Base-by-base conservation (phyloP, 225 moss, liverwort and hornwort species). In the Marchantia paleacea region DNA sequence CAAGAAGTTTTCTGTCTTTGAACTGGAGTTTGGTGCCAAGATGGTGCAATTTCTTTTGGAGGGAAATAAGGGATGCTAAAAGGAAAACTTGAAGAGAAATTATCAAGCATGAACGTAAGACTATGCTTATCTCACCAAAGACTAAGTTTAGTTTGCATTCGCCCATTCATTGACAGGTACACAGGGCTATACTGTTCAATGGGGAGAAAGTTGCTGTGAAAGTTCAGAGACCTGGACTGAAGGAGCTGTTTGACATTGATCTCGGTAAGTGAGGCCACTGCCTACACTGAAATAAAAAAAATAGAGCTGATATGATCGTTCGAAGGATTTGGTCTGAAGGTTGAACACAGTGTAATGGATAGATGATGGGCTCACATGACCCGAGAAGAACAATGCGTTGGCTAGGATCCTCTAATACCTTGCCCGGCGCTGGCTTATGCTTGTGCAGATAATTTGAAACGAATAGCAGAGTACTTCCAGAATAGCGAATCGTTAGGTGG, bases 151-250 rank as follows among this genome's bases (percentile, higher is more conserved):
- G 39, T 39, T 2, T 5, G 39, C 39, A 39, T 39, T 39, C 39
- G 39, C 39, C 39, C 74, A 6, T 28, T 25, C 39, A 12, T 0
- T 16, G 6, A 78, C 90, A 99, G 97, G 97, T 99, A 25, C 97
- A 99, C 76, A 90, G 97, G 86, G 97, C 97, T 78, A 85, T 95
- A 71, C 76, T 99, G 48, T 91, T 80, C 24, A 92, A 95, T 84
- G 95, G 97, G 50, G 97, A 99, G 84, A 89, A 88, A 86, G 95
- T 99, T 76, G 97, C 88, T 30, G 94, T 99, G 62, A 99, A 99
- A 88, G 90, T 95, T 71, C 97, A 99, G 83, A 91, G 97, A 80
- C 97, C 97, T 81, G 97, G 95, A 60, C 82, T 99, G 80, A 99
- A 92, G 86, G 92, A 83, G 78, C 82, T 99, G 57, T 99, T 99